Evolutionary conservation across 2,329 filamentous ascomycete species (phyloP).

Genomic region (Clarireedia hainanense): DNA sequence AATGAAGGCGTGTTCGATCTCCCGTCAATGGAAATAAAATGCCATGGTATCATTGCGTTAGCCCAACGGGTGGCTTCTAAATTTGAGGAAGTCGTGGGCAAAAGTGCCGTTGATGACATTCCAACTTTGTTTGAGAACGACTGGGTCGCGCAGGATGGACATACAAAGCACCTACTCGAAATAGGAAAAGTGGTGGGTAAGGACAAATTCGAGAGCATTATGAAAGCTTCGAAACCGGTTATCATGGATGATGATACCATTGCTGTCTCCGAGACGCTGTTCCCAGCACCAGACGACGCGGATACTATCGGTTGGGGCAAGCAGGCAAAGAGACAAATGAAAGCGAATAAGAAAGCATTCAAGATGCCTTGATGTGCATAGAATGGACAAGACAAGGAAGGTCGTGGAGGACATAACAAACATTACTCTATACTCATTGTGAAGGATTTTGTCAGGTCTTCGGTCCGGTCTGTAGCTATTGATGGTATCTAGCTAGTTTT

Average conservation of each 20-base stretch:
- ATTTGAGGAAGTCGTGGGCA: background rate
- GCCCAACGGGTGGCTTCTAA: background rate
- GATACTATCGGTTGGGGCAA: constrained; percentile 1
- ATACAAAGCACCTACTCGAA: background rate
- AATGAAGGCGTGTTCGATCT: background rate
- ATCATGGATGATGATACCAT: background rate
- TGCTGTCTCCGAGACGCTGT: background rate
- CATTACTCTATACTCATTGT: background rate
- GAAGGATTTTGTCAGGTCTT: background rate
- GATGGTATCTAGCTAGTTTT: background rate
- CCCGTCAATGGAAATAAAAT: background rate
- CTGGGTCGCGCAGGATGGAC: constrained; percentile 1
- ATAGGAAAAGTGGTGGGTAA: constrained; percentile 2
- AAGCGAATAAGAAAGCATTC: background rate
- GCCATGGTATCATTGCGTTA: background rate
- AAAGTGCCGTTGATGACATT: background rate
- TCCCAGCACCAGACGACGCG: background rate
- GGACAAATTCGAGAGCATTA: constrained; percentile 3
- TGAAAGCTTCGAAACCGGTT: constrained; percentile 1
- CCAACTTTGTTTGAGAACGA: background rate
- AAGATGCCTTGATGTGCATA: background rate
- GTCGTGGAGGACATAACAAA: background rate
- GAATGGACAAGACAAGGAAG: background rate
- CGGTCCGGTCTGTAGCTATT: background rate
- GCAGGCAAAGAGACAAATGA: constrained; percentile 5